phyloP scores from a whole-genome alignment of 1,284 basidiomycete genomes.

The Ustilago xerochloae region DNA sequence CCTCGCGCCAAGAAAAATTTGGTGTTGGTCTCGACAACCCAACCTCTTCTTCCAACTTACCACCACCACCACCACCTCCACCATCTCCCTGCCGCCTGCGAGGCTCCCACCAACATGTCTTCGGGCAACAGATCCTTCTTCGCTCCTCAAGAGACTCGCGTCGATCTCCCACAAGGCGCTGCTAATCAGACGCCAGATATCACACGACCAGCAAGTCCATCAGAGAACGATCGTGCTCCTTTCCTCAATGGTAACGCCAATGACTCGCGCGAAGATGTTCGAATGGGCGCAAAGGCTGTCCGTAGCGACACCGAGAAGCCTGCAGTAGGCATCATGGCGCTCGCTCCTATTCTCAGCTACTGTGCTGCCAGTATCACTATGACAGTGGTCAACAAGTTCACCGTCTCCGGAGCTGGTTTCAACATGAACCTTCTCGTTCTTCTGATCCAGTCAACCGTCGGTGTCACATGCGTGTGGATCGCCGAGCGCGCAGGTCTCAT shows the following conservation, averaged over 20 bases:
- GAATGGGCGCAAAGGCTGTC: conserved; percentile 47
- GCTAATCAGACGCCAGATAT: conserved; percentile 34
- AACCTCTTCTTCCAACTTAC: neutral
- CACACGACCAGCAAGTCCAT: conserved; percentile 48
- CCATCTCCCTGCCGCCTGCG: neutral
- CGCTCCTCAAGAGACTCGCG: conserved; percentile 43
- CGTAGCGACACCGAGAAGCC: conserved; percentile 31
- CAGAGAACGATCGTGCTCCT: conserved; percentile 45
- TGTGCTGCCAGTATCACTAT: conserved; percentile 94
- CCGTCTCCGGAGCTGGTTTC: conserved; percentile 92
- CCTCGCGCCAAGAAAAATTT: conserved; percentile 1
- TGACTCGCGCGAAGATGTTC: conserved; percentile 35
- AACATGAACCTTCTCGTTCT: conserved; percentile 97
- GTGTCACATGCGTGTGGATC: conserved; percentile 78
- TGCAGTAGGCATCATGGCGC: conserved; percentile 68
- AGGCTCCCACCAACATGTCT: conserved; percentile 22
- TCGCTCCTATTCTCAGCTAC: conserved; percentile 86
- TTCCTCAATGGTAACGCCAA: conserved; percentile 36
- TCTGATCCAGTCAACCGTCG: conserved; percentile 83
- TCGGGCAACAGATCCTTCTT: conserved; percentile 52
- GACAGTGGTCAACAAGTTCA: conserved; percentile 99
- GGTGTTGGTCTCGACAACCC: conserved; percentile 5
- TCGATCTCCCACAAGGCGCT: conserved; percentile 40
- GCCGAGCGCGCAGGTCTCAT: conserved; percentile 87
- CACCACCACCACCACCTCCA: conserved; percentile 12